Conservation (phyloP, 2,329 filamentous ascomycete genomes). For the Dendryphion nanum region DNA sequence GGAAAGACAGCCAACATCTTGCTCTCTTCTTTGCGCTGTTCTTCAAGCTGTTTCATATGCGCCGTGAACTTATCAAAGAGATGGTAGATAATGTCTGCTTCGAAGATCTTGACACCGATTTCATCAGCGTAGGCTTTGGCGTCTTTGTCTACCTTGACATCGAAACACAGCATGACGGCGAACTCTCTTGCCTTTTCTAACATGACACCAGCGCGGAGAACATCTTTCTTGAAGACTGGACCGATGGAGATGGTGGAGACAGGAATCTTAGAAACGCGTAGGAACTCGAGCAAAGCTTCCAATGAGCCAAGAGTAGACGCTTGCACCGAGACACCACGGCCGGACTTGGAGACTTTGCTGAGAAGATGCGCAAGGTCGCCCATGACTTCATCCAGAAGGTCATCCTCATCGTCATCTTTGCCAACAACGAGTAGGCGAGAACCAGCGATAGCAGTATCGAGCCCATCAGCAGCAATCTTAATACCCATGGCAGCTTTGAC, state of each 20-base stretch:
- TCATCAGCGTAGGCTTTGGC: slow-evolving; percentile 88
- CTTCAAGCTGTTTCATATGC: slow-evolving; percentile 83
- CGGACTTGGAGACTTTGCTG: slow-evolving; percentile 85
- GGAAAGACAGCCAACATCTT: slow-evolving; percentile 97
- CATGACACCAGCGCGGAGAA: slow-evolving; percentile 93
- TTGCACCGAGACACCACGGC: slow-evolving; percentile 93
- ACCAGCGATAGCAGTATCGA: slow-evolving; percentile 94
- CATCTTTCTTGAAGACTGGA: slow-evolving; percentile 95
- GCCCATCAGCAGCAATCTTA: slow-evolving; percentile 94
- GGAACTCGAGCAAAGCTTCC: slow-evolving; percentile 93
- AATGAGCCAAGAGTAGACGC: slow-evolving; percentile 96
- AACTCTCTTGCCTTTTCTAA: slow-evolving; percentile 91
- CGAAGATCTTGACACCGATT: slow-evolving; percentile 95
- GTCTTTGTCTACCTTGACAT: slow-evolving; percentile 98
- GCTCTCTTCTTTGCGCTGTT: slow-evolving; percentile 93
- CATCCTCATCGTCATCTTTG: slow-evolving; percentile 93
- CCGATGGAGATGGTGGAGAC: slow-evolving; percentile 97
- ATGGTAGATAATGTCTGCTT: slow-evolving; percentile 98
- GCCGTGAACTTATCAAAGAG: slow-evolving; percentile 95
- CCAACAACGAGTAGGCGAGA: slow-evolving; percentile 93
- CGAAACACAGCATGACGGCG: slow-evolving; percentile 99
- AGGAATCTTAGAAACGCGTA: slow-evolving; percentile 93
- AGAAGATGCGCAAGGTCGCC: slow-evolving; percentile 88
- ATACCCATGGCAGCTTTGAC: slow-evolving; percentile 98
- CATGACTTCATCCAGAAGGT: slow-evolving; percentile 95